Evolutionary conservation across 176 grass and related monocot genomes (phyloP).

Genomic region (Poa pratensis): DNA sequence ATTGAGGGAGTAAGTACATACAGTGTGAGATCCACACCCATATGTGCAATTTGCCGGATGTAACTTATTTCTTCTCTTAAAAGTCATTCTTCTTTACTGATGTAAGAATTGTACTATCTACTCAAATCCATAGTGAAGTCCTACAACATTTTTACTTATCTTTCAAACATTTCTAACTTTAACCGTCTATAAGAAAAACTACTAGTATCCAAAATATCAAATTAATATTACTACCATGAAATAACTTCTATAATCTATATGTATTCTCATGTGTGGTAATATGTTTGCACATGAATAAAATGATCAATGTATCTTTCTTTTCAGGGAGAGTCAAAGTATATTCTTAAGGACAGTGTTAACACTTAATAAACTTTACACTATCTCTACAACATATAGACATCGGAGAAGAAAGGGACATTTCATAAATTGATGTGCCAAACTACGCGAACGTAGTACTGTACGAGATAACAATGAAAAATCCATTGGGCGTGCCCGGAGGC

Average conservation of each 20-base stretch:
- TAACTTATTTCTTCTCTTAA: neutral
- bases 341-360: neutral
- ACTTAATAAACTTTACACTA: neutral
- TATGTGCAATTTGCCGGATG: neutral
- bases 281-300: neutral
- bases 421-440: neutral
- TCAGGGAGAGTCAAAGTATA: neutral
- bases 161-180: neutral
- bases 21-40: neutral
- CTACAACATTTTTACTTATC: neutral
- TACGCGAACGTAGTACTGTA: neutral
- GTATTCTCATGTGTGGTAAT: neutral
- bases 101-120: neutral
- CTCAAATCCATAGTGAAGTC: neutral
- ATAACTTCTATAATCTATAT: neutral
- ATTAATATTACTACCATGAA: neutral
- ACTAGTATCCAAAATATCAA: neutral
- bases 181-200: neutral
- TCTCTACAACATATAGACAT: neutral
- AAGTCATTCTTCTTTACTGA: neutral
- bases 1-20: neutral
- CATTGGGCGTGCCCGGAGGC: neutral
- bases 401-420: neutral
- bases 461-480: neutral
- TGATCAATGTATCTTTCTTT: neutral